These are phyloP conservation scores for Tephrocybe sp. DNA, from an alignment of 768 basidiomycete genomes.

Conservation along the genomic window DNA sequence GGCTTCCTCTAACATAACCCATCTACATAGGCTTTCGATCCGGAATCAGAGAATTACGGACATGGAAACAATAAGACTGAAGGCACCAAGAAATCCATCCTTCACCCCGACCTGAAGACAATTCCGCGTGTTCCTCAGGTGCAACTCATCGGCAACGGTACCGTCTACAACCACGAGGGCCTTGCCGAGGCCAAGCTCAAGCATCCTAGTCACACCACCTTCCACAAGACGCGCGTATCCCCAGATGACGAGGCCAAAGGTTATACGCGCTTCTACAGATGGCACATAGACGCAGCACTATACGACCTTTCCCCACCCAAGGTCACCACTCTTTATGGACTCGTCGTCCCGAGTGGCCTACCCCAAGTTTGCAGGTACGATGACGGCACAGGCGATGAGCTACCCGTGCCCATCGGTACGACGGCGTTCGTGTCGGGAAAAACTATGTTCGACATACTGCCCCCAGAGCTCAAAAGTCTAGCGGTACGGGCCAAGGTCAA, in stretches of 20 bases:
- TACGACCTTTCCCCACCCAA: conserved; percentile 77
- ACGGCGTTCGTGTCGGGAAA: conserved; percentile 83
- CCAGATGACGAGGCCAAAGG: conserved; percentile 75
- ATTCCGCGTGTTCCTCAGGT: conserved; percentile 88
- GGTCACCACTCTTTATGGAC: conserved; percentile 83
- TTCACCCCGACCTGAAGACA: conserved; percentile 89
- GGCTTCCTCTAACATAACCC: too few relatives aligned
- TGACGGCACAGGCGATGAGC: conserved; percentile 84
- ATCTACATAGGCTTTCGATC: conserved; percentile 71
- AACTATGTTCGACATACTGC: conserved; percentile 82
- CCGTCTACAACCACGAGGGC: conserved; percentile 78
- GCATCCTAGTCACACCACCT: conserved; percentile 83
- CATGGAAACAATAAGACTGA: conserved; percentile 90
- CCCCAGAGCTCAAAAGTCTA: conserved; percentile 70
- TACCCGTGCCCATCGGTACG: conserved; percentile 81
- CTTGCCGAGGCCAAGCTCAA: conserved; percentile 76
- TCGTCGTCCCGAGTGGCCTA: conserved; percentile 67
- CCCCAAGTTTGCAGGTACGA: conserved; percentile 73
- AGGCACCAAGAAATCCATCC: conserved; percentile 71
- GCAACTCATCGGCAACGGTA: conserved; percentile 90
- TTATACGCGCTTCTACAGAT: conserved; percentile 86
- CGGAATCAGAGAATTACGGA: conserved; percentile 62
- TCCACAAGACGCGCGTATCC: conserved; percentile 80
- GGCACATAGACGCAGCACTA: conserved; percentile 91
- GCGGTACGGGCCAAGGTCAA: conserved; percentile 74